These are phyloP conservation scores for Trichoderma citrinoviride DNA, from an alignment of 2,329 filamentous ascomycete genomes.

Conservation along the genomic window DNA sequence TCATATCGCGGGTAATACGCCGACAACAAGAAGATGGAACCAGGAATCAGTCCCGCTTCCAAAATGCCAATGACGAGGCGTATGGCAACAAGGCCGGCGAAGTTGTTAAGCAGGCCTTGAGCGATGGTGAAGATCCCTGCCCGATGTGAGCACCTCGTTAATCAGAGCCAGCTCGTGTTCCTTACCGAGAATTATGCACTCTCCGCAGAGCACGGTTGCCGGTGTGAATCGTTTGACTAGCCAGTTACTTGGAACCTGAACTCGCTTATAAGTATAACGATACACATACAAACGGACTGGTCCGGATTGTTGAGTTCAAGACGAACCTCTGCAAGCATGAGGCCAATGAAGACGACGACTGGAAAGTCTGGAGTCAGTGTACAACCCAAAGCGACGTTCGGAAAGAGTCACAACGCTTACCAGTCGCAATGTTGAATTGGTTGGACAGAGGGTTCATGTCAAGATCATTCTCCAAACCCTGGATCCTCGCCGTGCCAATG, in stretches of 20 bases:
- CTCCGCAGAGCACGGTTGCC: slow-evolving; percentile 21
- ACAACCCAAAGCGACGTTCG: no score
- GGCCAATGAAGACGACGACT: slow-evolving; percentile 18
- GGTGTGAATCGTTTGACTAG: slow-evolving; percentile 29
- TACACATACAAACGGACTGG: slow-evolving; percentile 21
- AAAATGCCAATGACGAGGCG: slow-evolving; percentile 28
- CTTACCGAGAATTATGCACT: slow-evolving; percentile 24
- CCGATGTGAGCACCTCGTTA: slow-evolving; percentile 4
- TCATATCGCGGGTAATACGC: slow-evolving; percentile 28
- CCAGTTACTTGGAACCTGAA: slow-evolving; percentile 27
- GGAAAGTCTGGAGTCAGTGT: neutral
- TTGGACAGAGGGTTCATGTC: slow-evolving; percentile 13
- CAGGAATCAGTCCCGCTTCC: slow-evolving; percentile 29
- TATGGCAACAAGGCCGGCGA: slow-evolving; percentile 26
- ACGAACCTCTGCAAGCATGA: slow-evolving; percentile 16
- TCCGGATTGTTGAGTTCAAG: neutral
- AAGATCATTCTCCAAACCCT: slow-evolving; percentile 28
- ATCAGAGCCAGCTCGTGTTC: neutral
- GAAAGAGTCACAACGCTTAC: neutral
- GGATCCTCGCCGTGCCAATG: slow-evolving; percentile 29
- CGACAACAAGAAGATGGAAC: slow-evolving; percentile 28
- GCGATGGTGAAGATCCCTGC: slow-evolving; percentile 28
- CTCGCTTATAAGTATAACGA: slow-evolving; percentile 15
- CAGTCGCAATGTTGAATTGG: slow-evolving; percentile 15
- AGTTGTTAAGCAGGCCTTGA: slow-evolving; percentile 29